Percentiles rank a stretch among this genome's conserved stretches.
Evolutionary conservation across 805 yeast genomes (phyloP).

Genomic region (Tetrapisispora taiwanensis): DNA sequence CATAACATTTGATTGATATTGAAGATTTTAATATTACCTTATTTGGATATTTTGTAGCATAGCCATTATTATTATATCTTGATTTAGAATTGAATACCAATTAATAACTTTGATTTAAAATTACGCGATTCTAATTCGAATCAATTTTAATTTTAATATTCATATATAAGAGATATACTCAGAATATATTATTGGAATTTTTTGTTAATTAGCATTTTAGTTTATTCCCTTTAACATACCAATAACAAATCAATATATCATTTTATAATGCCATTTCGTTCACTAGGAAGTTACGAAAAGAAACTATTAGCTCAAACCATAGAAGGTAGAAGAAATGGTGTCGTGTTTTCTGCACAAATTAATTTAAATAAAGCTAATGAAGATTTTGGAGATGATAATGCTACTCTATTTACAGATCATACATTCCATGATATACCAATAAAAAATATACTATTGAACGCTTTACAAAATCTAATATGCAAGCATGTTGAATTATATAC

Average conservation of each 20-base stretch:
- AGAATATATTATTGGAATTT: too few species aligned
- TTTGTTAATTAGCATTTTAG: too few species aligned
- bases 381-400: slow-evolving; percentile 16
- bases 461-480: slow-evolving; percentile 15
- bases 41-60: background rate
- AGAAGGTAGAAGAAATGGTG: slow-evolving; percentile 21
- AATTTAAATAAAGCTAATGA: slow-evolving; percentile 9
- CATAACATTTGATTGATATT: too few species aligned
- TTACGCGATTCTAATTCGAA: background rate
- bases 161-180: background rate
- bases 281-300: slow-evolving; percentile 19
- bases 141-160: background rate
- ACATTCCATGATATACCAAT: slow-evolving; percentile 8
- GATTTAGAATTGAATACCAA: background rate
- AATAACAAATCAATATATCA: too few species aligned
- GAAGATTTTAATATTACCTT: background rate
- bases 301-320: slow-evolving; percentile 16
- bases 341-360: slow-evolving; percentile 14
- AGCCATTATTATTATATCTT: background rate
- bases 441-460: slow-evolving; percentile 10
- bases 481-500: slow-evolving; percentile 18
- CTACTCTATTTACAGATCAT: slow-evolving; percentile 14
- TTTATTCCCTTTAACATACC: too few species aligned
- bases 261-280: slow-evolving; percentile 18
- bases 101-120: too few species aligned